Base-by-base conservation (phyloP, 1,284 basidiomycete genomes). In the Marasmius sp. region DNA sequence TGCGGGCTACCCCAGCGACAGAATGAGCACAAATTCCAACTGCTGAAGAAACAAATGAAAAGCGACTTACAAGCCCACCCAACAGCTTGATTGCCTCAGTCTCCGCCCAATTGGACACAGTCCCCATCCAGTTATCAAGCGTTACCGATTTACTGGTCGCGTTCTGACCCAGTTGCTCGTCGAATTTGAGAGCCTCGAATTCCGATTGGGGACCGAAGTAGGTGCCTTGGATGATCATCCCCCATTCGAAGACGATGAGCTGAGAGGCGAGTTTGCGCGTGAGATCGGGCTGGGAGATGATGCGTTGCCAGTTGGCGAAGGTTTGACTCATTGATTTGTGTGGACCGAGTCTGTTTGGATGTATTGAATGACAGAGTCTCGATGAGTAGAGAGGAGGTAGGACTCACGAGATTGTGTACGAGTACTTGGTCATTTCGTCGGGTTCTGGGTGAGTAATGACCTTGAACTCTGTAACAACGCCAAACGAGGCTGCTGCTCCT, bases 31-130 rank as follows among this genome's bases (percentile, higher is more conserved):
- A 5, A 27, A 43, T 6, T 8, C 7, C 37, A 45, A 1, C 18
- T 1, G 39, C 5, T 6, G 10, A 33, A 16, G 39, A 22, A 45
- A 22, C 11, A 20, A 8, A n/a, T 11, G 57, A 34, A 6, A 48
- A 22, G 12, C 9, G 34, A 65, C 66, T 4, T 45, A 67, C 65
- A 37, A 65, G 43, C 5, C 65, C 67, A 6, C 67, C 67, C 6
- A 66, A 58, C 39, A 67, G 37, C 51, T 63, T 38, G 9, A 68
- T 39, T 8, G 64, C 65, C 58, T 68, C 67, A 16, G 58, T 68
- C 18, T 68, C 65, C 0, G 65, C 65, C 67, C 67, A 68, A 56
- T 67, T 67, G 3, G 41, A 60, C n/a, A 68, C 67, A 16, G 57
- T 33, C 1, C 65, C 63, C 11, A 68, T 48, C 67, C 67, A 68